Evolutionary conservation across 129 eudicot species (phyloP).

Genomic region (Tagetes patula): DNA sequence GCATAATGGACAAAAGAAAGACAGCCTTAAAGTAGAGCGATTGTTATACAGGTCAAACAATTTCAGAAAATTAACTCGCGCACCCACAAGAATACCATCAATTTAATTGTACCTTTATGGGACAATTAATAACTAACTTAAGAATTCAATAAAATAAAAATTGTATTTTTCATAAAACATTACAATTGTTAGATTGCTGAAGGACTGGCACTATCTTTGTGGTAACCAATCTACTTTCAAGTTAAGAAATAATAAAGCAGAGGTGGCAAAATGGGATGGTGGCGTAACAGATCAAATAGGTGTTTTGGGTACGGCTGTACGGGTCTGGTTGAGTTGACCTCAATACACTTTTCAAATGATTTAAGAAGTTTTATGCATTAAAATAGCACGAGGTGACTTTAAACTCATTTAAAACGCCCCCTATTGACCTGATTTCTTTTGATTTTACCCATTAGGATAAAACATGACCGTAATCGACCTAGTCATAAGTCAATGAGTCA

Average conservation of each 20-base stretch:
- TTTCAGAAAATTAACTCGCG: background rate
- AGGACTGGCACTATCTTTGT: background rate
- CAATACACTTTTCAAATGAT: background rate
- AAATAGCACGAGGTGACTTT: background rate
- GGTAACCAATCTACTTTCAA: background rate
- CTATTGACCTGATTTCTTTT: background rate
- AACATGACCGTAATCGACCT: background rate
- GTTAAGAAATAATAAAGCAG: background rate
- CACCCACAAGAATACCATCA: background rate
- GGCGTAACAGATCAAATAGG: background rate
- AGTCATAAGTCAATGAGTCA: background rate
- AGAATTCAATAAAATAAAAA: background rate
- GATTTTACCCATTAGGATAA: background rate
- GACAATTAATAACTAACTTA: background rate
- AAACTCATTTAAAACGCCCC: background rate
- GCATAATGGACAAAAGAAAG: background rate
- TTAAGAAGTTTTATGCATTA: background rate
- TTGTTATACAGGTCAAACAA: slow-evolving; percentile 2
- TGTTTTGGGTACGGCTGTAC: background rate
- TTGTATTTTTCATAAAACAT: slow-evolving; percentile 2
- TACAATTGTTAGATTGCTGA: background rate
- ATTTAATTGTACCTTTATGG: background rate
- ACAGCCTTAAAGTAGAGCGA: background rate
- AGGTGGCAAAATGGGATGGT: background rate
- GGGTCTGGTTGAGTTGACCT: background rate